A percentile compares a stretch with the other conserved stretches of the same genome.
phyloP scores from a whole-genome alignment of 2,329 filamentous ascomycete genomes.

The Calonectria pseudoturangicola region DNA sequence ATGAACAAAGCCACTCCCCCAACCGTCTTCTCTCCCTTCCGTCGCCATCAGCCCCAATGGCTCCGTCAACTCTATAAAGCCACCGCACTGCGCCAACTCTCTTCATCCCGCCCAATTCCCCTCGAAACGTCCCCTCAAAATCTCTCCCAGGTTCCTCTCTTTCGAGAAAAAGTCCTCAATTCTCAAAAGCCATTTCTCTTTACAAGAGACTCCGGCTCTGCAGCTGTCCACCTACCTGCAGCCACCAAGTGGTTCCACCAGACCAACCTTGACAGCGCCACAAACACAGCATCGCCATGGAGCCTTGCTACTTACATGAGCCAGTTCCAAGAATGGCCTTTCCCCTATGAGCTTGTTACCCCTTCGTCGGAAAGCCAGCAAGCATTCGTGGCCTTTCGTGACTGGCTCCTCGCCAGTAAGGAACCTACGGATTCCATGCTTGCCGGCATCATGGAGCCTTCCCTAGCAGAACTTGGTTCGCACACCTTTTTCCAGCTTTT shows the following conservation, averaged over 20 bases:
- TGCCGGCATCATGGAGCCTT: slow-evolving; percentile 56
- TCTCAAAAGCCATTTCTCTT: slow-evolving; percentile 70
- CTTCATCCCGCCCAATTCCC: slow-evolving; percentile 32
- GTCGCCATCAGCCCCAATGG: slow-evolving; percentile 38
- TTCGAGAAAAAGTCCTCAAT: slow-evolving; percentile 72
- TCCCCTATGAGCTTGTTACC: slow-evolving; percentile 64
- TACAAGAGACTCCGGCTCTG: slow-evolving; percentile 65
- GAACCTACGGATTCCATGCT: slow-evolving; percentile 57
- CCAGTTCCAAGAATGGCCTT: slow-evolving; percentile 55
- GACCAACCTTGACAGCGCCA: neutral
- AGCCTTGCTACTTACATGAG: slow-evolving; percentile 56
- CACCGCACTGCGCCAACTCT: slow-evolving; percentile 30
- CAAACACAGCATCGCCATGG: slow-evolving; percentile 31
- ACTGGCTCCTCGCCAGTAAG: slow-evolving; percentile 53
- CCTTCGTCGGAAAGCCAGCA: slow-evolving; percentile 43
- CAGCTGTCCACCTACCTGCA: slow-evolving; percentile 67
- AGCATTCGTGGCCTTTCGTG: slow-evolving; percentile 52
- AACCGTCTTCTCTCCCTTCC: slow-evolving; percentile 1
- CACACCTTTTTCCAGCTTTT: slow-evolving; percentile 73
- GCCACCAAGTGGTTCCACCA: slow-evolving; percentile 75
- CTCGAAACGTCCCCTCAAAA: slow-evolving; percentile 38
- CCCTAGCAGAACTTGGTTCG: slow-evolving; percentile 47
- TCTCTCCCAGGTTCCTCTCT: slow-evolving; percentile 62
- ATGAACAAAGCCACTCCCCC: slow-evolving; percentile 40
- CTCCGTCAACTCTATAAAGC: slow-evolving; percentile 44